A percentile compares a stretch with the other conserved stretches of the same genome.
Evolutionary conservation across 2,329 filamentous ascomycete genomes (phyloP).

Genomic region (Phaeophleospora eucalypticola): DNA sequence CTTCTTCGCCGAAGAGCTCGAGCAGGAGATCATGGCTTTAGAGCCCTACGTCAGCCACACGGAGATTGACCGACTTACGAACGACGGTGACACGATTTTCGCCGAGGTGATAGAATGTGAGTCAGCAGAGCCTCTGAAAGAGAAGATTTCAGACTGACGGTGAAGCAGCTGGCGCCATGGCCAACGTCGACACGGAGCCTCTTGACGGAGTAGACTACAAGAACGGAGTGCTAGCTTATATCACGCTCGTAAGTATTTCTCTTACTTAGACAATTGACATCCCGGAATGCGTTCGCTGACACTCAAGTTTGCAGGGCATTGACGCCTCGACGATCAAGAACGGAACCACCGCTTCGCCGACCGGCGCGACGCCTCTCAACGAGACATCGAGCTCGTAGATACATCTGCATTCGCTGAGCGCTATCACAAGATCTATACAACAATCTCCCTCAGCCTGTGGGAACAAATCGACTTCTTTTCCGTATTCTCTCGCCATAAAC

Average conservation of each 20-base stretch:
- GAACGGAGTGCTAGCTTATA: constrained; percentile 14
- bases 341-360: constrained; percentile 5
- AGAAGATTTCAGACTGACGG: too few relatives aligned
- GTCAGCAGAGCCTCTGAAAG: too few relatives aligned
- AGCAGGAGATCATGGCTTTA: constrained; percentile 11
- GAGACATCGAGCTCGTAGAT: too few relatives aligned
- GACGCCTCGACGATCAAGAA: constrained; percentile 14
- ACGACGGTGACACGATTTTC: constrained; percentile 4
- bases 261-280: neutral
- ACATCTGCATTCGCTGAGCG: too few relatives aligned
- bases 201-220: constrained; percentile 7
- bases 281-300: neutral
- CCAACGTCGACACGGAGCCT: constrained; percentile 8
- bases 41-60: constrained; percentile 12
- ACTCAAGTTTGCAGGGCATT: neutral
- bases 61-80: constrained; percentile 6
- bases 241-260: constrained; percentile 5
- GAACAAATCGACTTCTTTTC: neutral
- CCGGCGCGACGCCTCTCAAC: neutral
- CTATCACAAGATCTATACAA: too few relatives aligned
- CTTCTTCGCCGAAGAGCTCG: constrained; percentile 9
- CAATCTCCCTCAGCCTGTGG: neutral
- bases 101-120: constrained; percentile 4
- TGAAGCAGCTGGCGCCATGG: constrained; percentile 6
- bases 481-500: neutral